These are phyloP conservation scores for Xylariaceae sp. DNA, from an alignment of 2,329 filamentous ascomycete species.

Conservation along the genomic window DNA sequence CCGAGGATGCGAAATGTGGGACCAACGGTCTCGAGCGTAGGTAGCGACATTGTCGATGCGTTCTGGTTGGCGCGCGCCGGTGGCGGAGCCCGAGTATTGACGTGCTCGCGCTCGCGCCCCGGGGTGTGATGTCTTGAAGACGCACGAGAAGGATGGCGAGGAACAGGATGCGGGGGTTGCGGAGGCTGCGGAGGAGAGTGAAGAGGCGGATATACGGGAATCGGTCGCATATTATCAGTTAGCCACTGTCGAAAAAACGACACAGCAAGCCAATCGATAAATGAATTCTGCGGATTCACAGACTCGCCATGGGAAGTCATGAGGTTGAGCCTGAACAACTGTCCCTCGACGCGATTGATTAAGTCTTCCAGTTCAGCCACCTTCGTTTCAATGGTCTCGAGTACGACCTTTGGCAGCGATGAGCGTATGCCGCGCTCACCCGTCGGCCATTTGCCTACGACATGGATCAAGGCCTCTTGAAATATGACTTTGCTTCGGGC, in stretches of 20 bases:
- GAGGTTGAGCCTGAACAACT: constrained; percentile 74
- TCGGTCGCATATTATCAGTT: constrained; percentile 77
- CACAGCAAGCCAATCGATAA: constrained; percentile 84
- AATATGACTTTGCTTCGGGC: constrained; percentile 79
- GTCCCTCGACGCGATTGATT: constrained; percentile 72
- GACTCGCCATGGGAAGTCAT: constrained; percentile 76
- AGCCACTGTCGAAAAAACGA: constrained; percentile 89
- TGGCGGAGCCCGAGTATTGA: constrained; percentile 1
- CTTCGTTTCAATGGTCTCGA: constrained; percentile 92
- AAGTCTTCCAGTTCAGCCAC: constrained; percentile 85
- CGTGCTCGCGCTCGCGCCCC: constrained; percentile 18
- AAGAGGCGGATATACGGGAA: constrained; percentile 45
- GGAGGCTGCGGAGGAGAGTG: constrained; percentile 14
- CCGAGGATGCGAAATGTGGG: constrained; percentile 75
- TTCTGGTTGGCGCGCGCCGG: constrained; percentile 18
- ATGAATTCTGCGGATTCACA: constrained; percentile 71
- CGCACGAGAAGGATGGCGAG: constrained; percentile 8
- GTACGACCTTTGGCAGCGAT: constrained; percentile 66
- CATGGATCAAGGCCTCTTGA: constrained; percentile 83
- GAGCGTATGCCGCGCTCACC: constrained; percentile 71
- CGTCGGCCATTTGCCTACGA: constrained; percentile 88
- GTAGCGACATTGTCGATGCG: constrained; percentile 34
- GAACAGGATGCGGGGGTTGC: constrained; percentile 31
- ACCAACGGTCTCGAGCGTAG: constrained; percentile 57
- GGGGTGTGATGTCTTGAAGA: constrained; percentile 13